Evolutionary conservation across 768 basidiomycete genomes (phyloP).

Genomic region (Xerocomellus intermedius): DNA sequence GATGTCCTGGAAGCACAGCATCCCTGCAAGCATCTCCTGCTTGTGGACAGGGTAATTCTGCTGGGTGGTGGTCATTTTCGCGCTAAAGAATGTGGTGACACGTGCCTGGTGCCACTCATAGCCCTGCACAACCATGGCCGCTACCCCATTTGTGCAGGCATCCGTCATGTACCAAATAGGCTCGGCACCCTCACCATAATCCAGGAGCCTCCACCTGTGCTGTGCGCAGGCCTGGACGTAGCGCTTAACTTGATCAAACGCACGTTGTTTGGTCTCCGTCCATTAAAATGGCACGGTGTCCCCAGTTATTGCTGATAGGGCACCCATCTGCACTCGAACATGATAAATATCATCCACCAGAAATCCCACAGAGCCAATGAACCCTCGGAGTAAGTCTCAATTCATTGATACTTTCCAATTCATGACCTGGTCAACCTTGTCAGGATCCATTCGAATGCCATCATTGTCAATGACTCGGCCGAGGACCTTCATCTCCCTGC

Average conservation of each 20-base stretch:
- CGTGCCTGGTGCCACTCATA: accelerated
- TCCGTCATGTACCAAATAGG: neutral
- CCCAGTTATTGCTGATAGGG: neutral
- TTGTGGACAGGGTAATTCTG: too few relatives aligned
- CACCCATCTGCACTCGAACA: neutral
- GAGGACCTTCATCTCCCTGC: slow-evolving; percentile 30
- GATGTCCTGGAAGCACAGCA: too few relatives aligned
- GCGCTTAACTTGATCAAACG: too few relatives aligned
- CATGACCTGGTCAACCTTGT: slow-evolving; percentile 39
- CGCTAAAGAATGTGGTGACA: too few relatives aligned
- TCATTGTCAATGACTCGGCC: slow-evolving; percentile 37
- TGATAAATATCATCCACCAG: slow-evolving; percentile 5
- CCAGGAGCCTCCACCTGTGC: too few relatives aligned
- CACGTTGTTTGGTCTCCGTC: too few relatives aligned
- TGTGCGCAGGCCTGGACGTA: too few relatives aligned
- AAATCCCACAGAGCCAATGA: neutral
- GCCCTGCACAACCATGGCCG: too few relatives aligned
- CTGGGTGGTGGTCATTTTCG: too few relatives aligned
- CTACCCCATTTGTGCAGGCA: neutral
- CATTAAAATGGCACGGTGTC: neutral
- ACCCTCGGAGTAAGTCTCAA: neutral
- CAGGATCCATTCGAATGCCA: slow-evolving; percentile 43
- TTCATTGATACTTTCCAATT: slow-evolving; percentile 9
- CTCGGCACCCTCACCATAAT: too few relatives aligned
- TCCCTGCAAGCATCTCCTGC: too few relatives aligned